These are phyloP conservation scores for Schwanniomyces vanrijiae DNA, from an alignment of 805 yeast species.

Conservation along the genomic window DNA sequence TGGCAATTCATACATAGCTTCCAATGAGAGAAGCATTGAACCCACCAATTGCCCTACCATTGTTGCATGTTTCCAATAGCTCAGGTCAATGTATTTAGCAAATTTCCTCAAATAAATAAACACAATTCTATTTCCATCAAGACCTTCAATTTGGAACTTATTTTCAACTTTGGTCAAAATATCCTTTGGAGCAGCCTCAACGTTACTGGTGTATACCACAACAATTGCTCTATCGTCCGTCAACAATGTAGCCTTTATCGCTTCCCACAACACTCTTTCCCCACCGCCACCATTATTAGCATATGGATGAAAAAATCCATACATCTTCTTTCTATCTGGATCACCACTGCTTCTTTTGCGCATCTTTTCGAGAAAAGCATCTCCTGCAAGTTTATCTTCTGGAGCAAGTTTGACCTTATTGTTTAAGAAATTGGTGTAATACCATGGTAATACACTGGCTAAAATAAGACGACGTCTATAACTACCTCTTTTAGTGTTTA, in stretches of 20 bases:
- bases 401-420: conserved; percentile 36
- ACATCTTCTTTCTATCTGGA: conserved; percentile 44
- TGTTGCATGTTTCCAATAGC: conserved; percentile 77
- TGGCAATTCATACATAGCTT: conserved; percentile 63
- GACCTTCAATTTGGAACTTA: conserved; percentile 51
- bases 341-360: conserved; percentile 34
- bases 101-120: conserved; percentile 56
- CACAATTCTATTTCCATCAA: conserved; percentile 54
- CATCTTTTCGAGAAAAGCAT: conserved; percentile 25
- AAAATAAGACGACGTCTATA: conserved; percentile 36
- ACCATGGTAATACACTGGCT: conserved; percentile 37
- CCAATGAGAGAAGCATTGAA: conserved; percentile 62
- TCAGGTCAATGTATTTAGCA: conserved; percentile 64
- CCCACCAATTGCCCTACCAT: conserved; percentile 88
- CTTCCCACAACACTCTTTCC: conserved; percentile 94
- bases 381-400: conserved; percentile 23
- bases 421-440: conserved; percentile 36
- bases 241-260: conserved; percentile 68
- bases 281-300: conserved; percentile 99
- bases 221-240: conserved; percentile 51
- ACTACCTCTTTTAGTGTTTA: conserved; percentile 38
- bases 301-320: conserved; percentile 93
- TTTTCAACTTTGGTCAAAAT: conserved; percentile 52
- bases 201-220: conserved; percentile 72
- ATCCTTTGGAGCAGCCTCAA: conserved; percentile 44